Conservation (phyloP, 1,139 yeast species). For the Yamadazyma pseudoaaseri region DNA sequence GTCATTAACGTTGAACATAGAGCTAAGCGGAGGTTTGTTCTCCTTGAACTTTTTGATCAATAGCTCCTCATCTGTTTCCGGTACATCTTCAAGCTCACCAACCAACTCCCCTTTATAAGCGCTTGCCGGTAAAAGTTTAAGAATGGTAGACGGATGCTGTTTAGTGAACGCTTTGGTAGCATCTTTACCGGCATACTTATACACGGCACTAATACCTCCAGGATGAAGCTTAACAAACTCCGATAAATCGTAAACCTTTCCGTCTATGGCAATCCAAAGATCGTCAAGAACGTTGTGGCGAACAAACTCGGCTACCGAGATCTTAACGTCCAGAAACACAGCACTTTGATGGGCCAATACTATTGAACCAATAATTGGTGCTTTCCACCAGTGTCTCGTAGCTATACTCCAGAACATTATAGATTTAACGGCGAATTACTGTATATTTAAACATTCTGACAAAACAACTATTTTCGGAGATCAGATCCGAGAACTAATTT, state of each 20-base stretch:
- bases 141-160: slow-evolving; percentile 13
- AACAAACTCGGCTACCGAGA: slow-evolving; percentile 11
- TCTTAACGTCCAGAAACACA: background rate
- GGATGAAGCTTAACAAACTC: slow-evolving; percentile 20
- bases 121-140: slow-evolving; percentile 12
- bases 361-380: background rate
- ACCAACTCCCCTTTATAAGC: slow-evolving; percentile 16
- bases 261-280: slow-evolving; percentile 22
- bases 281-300: slow-evolving; percentile 12
- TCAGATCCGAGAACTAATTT: no score
- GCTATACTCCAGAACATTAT: no score
- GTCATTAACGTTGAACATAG: slow-evolving; percentile 52
- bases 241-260: slow-evolving; percentile 22
- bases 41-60: slow-evolving; percentile 13
- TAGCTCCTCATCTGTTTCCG: slow-evolving; percentile 9
- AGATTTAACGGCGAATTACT: no score
- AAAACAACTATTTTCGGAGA: no score
- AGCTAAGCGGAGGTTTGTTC: slow-evolving; percentile 27
- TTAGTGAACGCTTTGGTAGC: slow-evolving; percentile 17
- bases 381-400: background rate
- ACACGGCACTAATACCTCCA: slow-evolving; percentile 19
- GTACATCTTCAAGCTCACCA: slow-evolving; percentile 14
- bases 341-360: background rate
- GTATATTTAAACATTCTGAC: no score
- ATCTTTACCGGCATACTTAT: slow-evolving; percentile 22